Evolutionary conservation across 2,329 filamentous ascomycete genomes (phyloP), one percentile per base, ranked within the genome.

Genomic region (Botrytis sinoallii): DNA sequence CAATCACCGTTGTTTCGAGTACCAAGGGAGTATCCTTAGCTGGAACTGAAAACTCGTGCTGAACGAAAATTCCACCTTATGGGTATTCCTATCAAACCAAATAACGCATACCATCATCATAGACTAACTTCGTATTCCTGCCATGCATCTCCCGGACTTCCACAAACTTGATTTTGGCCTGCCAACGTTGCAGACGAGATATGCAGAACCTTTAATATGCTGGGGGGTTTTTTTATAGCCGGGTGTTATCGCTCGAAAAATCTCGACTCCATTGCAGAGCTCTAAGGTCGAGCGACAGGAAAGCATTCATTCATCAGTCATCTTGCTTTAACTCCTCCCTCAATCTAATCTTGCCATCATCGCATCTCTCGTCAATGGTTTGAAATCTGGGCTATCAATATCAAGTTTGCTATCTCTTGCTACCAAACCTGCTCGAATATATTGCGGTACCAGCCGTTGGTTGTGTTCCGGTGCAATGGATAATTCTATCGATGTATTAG

Each of bases 271-370:
- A 78, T 66, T 46, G 73, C 40, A 76, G 77, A 80, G 78, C 73
- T 75, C 69, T 73, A 76, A 55, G 74, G 65, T 76, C 75, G 77
- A 81, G 77, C 77, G 76, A 79, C 77, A 78, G 76, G 77, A 79
- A 81, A 80, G 77, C 77, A 81, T 80, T 77, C 78, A 79, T 78
- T 81, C 79, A 73, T 81, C 75, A 79, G 77, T 81, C 77, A 76
- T 79, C 25, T 73, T 74, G 74, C 72, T 67, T 72, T 60, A 75
- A 42, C 63, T 69, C 71, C 73, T 29, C 40, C 40, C 84, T 95
- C 92, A 99, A 85, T 99, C 96, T 84, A 99, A 88, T 84, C 95
- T 94, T 74, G 96, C 96, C 86, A 97, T 93, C 96, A 99, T 98
- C 83, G 98, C 94, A 81, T 96, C 92, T 87, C 94, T 97, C 81